Evolutionary conservation across 495 filamentous ascomycete species (phyloP).

Genomic region (Aspergillus conjunctus): DNA sequence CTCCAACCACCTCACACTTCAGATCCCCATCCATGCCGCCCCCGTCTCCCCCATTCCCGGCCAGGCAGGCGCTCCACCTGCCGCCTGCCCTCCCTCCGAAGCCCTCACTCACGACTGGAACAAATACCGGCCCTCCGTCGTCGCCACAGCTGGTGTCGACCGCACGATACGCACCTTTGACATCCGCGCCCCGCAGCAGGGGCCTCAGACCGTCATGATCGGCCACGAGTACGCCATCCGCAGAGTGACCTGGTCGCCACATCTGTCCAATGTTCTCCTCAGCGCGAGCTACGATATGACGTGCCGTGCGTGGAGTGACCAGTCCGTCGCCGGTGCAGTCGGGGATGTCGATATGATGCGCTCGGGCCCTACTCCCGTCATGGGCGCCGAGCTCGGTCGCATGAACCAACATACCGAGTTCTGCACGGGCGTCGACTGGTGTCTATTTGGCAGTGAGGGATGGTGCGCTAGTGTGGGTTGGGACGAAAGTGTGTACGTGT

Average conservation of each 20-base stretch:
- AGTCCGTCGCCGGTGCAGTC: conserved; percentile 54
- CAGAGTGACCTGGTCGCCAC: conserved; percentile 85
- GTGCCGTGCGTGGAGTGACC: conserved; percentile 86
- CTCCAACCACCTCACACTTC: conserved; percentile 76
- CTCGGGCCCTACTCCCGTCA: conserved; percentile 41
- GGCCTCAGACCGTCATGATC: conserved; percentile 67
- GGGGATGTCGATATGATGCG: conserved; percentile 48
- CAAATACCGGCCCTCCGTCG: conserved; percentile 81
- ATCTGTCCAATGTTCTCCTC: conserved; percentile 79
- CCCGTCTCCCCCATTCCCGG: conserved; percentile 47
- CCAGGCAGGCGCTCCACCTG: conserved; percentile 36
- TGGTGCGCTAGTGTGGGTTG: conserved; percentile 94
- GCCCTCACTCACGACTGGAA: conserved; percentile 98
- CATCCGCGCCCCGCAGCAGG: conserved; percentile 69
- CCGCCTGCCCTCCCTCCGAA: conserved; percentile 61
- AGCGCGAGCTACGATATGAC: conserved; percentile 98
- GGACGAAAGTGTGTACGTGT: conserved; percentile 89
- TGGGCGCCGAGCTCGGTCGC: conserved; percentile 73
- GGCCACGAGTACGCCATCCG: conserved; percentile 93
- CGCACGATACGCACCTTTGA: conserved; percentile 84
- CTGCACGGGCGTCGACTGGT: conserved; percentile 97
- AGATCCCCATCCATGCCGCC: conserved; percentile 75
- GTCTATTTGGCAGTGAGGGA: conserved; percentile 89
- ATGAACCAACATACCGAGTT: conserved; percentile 96
- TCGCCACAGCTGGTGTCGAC: conserved; percentile 92